Percentiles rank a stretch among this genome's conserved stretches.
Conservation (phyloP, 768 basidiomycete genomes). For the Mycena alexandri region DNA sequence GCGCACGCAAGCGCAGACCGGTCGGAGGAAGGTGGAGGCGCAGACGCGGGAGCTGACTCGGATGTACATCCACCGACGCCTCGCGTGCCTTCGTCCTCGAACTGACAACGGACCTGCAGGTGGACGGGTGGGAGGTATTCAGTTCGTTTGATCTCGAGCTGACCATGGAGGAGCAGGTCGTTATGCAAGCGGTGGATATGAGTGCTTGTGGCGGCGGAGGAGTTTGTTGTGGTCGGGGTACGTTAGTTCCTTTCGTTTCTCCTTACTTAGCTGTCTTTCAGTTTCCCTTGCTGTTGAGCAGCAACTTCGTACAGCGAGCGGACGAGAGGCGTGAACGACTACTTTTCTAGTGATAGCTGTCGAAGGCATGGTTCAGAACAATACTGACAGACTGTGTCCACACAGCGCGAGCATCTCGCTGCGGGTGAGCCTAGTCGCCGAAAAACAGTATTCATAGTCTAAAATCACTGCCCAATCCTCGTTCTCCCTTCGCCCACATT, state of each 20-base stretch:
- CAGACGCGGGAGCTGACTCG: slow-evolving; percentile 46
- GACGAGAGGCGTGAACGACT: slow-evolving; percentile 18
- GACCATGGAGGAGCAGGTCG: slow-evolving; percentile 56
- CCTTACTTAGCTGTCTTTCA: too few relatives aligned
- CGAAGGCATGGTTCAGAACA: too few relatives aligned
- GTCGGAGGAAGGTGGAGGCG: slow-evolving; percentile 23
- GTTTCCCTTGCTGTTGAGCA: slow-evolving; percentile 50
- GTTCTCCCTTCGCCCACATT: too few relatives aligned
- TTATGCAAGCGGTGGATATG: slow-evolving; percentile 65
- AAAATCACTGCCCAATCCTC: too few relatives aligned
- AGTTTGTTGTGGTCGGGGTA: slow-evolving; percentile 63
- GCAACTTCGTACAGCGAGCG: slow-evolving; percentile 50
- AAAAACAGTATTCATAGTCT: too few relatives aligned
- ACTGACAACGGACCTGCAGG: slow-evolving; percentile 50
- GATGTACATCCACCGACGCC: slow-evolving; percentile 63
- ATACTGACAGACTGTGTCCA: too few relatives aligned
- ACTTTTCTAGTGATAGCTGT: slow-evolving; percentile 34
- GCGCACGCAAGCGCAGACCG: too few relatives aligned
- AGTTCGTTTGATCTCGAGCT: slow-evolving; percentile 57
- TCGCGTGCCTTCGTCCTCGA: slow-evolving; percentile 52
- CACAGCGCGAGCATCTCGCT: too few relatives aligned
- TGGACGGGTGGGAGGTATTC: slow-evolving; percentile 53
- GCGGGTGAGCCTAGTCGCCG: too few relatives aligned
- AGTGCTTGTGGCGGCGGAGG: slow-evolving; percentile 58
- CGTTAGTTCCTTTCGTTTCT: too few relatives aligned